These are phyloP conservation scores for Colletotrichum paranaense DNA, from an alignment of 2,329 filamentous ascomycete species.

Conservation along the genomic window DNA sequence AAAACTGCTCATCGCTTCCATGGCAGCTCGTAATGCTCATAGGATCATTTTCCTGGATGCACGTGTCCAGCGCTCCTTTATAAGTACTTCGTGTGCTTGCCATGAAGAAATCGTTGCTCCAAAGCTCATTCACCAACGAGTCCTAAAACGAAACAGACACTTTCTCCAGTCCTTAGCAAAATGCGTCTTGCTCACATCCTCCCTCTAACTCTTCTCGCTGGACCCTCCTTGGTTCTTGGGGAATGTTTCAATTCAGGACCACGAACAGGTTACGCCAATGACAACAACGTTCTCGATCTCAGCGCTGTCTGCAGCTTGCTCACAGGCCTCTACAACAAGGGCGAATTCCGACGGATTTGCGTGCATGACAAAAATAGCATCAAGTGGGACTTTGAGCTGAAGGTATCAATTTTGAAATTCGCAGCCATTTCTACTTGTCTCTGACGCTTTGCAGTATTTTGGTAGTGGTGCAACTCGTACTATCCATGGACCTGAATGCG, in stretches of 20 bases:
- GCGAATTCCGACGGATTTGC: too few relatives aligned
- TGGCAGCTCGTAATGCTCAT: too few relatives aligned
- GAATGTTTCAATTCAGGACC: not conserved
- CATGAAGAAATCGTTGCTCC: not conserved
- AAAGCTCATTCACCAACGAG: not conserved
- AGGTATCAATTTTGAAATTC: too few relatives aligned
- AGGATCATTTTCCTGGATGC: too few relatives aligned
- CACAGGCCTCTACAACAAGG: too few relatives aligned
- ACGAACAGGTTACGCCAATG: not conserved
- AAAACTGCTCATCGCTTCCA: too few relatives aligned
- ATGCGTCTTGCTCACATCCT: not conserved
- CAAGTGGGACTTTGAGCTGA: not conserved
- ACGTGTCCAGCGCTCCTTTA: not conserved
- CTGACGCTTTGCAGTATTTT: too few relatives aligned
- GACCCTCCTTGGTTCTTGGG: not conserved
- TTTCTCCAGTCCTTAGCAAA: not conserved
- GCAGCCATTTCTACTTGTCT: too few relatives aligned
- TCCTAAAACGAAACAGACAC: not conserved
- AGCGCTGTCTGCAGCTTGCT: too few relatives aligned
- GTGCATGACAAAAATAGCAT: not conserved
- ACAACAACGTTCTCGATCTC: not conserved
- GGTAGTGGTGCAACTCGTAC: too few relatives aligned
- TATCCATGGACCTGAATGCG: too few relatives aligned
- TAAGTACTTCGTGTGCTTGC: not conserved
- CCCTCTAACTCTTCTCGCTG: not conserved